A percentile compares a stretch with the other conserved stretches of the same genome.
Conservation (phyloP, 2,329 filamentous ascomycete genomes). For the Spiromastix sp. region DNA sequence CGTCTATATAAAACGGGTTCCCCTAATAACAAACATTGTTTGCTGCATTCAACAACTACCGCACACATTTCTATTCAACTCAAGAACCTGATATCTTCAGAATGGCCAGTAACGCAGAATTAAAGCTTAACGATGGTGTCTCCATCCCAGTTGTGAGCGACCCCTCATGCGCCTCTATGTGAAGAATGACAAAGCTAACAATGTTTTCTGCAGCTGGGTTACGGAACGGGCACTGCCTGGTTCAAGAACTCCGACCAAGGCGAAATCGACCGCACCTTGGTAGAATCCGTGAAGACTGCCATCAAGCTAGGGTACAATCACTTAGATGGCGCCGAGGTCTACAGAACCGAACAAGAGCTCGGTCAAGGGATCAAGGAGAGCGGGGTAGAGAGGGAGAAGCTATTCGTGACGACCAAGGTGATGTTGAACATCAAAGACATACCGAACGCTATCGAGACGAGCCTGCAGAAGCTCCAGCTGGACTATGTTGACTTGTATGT, state of each 20-base stretch:
- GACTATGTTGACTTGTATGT: constrained; percentile 53
- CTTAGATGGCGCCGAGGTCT: constrained; percentile 53
- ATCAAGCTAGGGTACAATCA: constrained; percentile 51
- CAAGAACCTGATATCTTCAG: constrained; percentile 1
- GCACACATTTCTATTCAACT: no score
- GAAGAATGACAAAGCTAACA: not conserved
- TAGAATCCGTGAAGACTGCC: constrained; percentile 47
- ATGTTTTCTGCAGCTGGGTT: constrained; percentile 39
- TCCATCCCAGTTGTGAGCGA: constrained; percentile 44
- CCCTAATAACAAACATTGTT: no score
- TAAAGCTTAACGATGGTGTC: constrained; percentile 47
- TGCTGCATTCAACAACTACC: no score
- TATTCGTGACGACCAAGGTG: constrained; percentile 50
- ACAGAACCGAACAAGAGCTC: constrained; percentile 39
- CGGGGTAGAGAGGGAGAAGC: constrained; percentile 33
- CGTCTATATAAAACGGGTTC: no score
- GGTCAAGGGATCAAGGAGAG: constrained; percentile 40
- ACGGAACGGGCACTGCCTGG: constrained; percentile 56
- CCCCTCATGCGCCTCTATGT: not conserved
- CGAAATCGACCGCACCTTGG: constrained; percentile 41
- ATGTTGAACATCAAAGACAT: constrained; percentile 44
- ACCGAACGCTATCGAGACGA: constrained; percentile 43
- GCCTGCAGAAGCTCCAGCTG: constrained; percentile 49
- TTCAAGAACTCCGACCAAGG: constrained; percentile 43
- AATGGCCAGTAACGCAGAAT: constrained; percentile 24